A percentile compares a stretch with the other conserved stretches of the same genome.
Conservation (phyloP, 306 rosid species). For the Elaeagnus macrophylla region DNA sequence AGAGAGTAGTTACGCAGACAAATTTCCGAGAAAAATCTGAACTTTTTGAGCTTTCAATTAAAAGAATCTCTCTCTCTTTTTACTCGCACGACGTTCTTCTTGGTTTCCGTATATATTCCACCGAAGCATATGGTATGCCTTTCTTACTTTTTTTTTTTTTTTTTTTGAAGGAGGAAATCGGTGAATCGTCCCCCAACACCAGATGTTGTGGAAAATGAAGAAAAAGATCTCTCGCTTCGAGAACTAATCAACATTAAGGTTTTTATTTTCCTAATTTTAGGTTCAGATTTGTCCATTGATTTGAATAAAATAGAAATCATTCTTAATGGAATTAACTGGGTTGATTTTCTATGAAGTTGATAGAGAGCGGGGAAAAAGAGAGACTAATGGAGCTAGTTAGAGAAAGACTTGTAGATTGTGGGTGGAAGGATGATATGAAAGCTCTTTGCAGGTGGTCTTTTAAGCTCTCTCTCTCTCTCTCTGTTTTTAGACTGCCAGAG, state of each 20-base stretch:
- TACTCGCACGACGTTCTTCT: too few species aligned
- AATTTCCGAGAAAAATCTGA: too few species aligned
- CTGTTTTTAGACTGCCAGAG: too few species aligned
- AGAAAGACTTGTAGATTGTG: constrained; percentile 73
- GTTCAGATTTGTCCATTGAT: not conserved
- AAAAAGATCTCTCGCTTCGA: constrained; percentile 48
- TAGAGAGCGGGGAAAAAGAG: constrained; percentile 70
- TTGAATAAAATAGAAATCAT: too few species aligned
- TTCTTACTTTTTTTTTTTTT: not conserved
- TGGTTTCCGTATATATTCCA: too few species aligned
- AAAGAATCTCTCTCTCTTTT: too few species aligned
- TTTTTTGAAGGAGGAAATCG: constrained; percentile 38
- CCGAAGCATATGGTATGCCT: too few species aligned
- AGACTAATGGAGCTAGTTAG: constrained; percentile 63
- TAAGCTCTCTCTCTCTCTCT: too few species aligned
- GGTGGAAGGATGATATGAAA: constrained; percentile 83
- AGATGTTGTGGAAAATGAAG: constrained; percentile 45
- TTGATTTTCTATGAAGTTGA: constrained; percentile 29
- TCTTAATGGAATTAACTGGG: not conserved
- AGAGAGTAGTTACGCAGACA: too few species aligned
- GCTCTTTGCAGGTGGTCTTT: constrained; percentile 52
- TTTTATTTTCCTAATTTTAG: not conserved
- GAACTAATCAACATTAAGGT: constrained; percentile 63
- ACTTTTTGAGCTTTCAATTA: too few species aligned
- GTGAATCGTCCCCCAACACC: constrained; percentile 82